phyloP scores from a whole-genome alignment of 495 filamentous ascomycete species.

The Rhizodiscina lignyota region DNA sequence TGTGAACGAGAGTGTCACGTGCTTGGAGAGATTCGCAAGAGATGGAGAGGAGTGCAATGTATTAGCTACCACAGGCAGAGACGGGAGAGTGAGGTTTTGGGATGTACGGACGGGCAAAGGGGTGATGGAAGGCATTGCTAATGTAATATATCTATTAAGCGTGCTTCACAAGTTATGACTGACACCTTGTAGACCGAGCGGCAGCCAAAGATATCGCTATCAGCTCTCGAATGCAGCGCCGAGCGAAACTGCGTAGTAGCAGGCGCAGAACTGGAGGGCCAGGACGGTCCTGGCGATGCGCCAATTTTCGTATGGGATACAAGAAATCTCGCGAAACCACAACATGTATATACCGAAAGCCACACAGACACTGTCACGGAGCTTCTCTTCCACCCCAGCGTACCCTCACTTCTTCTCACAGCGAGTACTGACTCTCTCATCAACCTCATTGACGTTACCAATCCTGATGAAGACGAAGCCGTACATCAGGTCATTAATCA shows the following conservation, averaged over 20 bases:
- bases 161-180: neutral
- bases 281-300: conserved; percentile 40
- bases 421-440: conserved; percentile 87
- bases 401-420: conserved; percentile 44
- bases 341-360: conserved; percentile 58
- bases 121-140: conserved; percentile 16
- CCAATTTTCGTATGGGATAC: conserved; percentile 64
- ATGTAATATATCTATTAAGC: conserved; percentile 14
- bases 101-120: conserved; percentile 27
- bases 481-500: conserved; percentile 79
- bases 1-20: conserved; percentile 39
- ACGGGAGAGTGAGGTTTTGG: conserved; percentile 40
- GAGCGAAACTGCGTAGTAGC: conserved; percentile 45
- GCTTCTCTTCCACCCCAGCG: conserved; percentile 1
- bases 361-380: conserved; percentile 89
- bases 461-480: conserved; percentile 50
- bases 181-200: neutral
- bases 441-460: conserved; percentile 62
- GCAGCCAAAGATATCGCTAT: conserved; percentile 30
- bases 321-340: conserved; percentile 34
- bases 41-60: conserved; percentile 21
- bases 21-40: conserved; percentile 25
- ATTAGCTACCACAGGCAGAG: conserved; percentile 43
- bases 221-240: conserved; percentile 50
- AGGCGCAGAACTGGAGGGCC: conserved; percentile 58